phyloP scores from a whole-genome alignment of 495 filamentous ascomycete species.

The Penicillium malachiteum region DNA sequence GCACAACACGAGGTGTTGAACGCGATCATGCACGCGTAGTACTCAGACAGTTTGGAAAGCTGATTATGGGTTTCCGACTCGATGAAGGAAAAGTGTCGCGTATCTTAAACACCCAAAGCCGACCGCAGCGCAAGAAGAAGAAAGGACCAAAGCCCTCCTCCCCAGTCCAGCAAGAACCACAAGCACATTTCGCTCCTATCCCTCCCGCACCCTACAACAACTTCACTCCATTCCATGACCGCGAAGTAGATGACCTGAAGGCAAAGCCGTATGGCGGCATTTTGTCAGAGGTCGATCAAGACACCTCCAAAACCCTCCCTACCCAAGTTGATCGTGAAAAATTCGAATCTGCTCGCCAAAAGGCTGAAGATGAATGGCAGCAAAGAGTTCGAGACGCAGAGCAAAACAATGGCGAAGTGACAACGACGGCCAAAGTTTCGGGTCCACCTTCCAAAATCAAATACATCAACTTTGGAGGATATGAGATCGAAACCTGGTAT shows the following conservation, averaged over 20 bases:
- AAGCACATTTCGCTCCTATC: slow-evolving; percentile 47
- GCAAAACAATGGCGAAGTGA: slow-evolving; percentile 41
- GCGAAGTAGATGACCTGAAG: slow-evolving; percentile 83
- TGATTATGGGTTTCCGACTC: slow-evolving; percentile 61
- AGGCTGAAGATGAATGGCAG: slow-evolving; percentile 90
- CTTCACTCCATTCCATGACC: slow-evolving; percentile 82
- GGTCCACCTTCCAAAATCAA: slow-evolving; percentile 94
- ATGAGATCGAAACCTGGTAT: slow-evolving; percentile 99
- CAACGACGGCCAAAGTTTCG: slow-evolving; percentile 62
- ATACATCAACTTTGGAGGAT: slow-evolving; percentile 95
- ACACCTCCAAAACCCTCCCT: slow-evolving; percentile 85
- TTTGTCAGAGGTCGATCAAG: slow-evolving; percentile 81
- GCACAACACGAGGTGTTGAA: slow-evolving; percentile 35
- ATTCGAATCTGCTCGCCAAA: slow-evolving; percentile 84
- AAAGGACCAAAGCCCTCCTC: slow-evolving; percentile 38
- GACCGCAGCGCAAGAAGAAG: slow-evolving; percentile 35
- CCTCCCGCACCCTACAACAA: slow-evolving; percentile 57
- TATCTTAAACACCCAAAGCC: slow-evolving; percentile 49
- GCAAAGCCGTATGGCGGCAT: slow-evolving; percentile 96
- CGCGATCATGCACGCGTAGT: slow-evolving; percentile 40
- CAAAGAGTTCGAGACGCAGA: slow-evolving; percentile 52
- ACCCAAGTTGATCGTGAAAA: slow-evolving; percentile 71
- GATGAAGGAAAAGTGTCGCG: slow-evolving; percentile 56
- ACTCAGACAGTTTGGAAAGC: slow-evolving; percentile 37
- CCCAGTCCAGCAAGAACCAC: slow-evolving; percentile 33